phyloP scores from a whole-genome alignment of 257 asterid genomes.

The Scutellaria galericulata region DNA sequence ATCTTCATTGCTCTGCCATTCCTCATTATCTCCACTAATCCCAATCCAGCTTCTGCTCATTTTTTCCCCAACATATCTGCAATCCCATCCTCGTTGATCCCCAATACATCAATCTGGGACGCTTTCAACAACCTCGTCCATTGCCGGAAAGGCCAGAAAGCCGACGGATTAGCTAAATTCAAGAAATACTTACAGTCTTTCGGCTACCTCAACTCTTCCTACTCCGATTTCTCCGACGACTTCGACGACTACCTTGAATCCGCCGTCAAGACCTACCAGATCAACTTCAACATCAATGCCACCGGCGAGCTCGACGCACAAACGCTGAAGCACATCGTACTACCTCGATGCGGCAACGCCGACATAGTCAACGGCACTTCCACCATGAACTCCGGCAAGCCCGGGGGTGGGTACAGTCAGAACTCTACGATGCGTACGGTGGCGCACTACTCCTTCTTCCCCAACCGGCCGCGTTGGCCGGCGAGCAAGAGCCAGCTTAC shows the following conservation, averaged over 20 bases:
- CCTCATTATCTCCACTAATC: conserved; percentile 26
- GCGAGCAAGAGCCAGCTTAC: conserved; percentile 47
- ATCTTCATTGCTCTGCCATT: conserved; percentile 11
- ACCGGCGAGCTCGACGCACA: conserved; percentile 64
- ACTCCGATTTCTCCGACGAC: conserved; percentile 58
- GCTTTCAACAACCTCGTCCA: conserved; percentile 53
- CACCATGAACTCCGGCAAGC: conserved; percentile 47
- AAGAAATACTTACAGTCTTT: conserved; percentile 68
- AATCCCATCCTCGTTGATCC: conserved; percentile 50
- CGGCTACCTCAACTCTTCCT: conserved; percentile 58
- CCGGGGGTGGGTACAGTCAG: not conserved
- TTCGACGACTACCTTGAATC: conserved; percentile 62
- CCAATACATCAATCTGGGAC: conserved; percentile 58
- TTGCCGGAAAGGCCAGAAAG: conserved; percentile 57
- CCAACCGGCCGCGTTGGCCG: conserved; percentile 82
- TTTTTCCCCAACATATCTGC: conserved; percentile 51
- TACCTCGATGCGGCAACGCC: conserved; percentile 80
- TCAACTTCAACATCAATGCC: conserved; percentile 66
- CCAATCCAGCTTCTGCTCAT: conserved; percentile 38
- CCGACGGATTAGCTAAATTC: conserved; percentile 52
- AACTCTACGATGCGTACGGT: conserved; percentile 49
- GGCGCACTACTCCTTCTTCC: conserved; percentile 81
- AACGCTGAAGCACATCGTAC: conserved; percentile 52
- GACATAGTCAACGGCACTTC: conserved; percentile 66
- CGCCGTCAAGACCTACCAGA: conserved; percentile 71